Evolutionary conservation across 2,329 filamentous ascomycete species (phyloP), one percentile per base, ranked within the genome.

Genomic region (Epichloe coenophiala): DNA sequence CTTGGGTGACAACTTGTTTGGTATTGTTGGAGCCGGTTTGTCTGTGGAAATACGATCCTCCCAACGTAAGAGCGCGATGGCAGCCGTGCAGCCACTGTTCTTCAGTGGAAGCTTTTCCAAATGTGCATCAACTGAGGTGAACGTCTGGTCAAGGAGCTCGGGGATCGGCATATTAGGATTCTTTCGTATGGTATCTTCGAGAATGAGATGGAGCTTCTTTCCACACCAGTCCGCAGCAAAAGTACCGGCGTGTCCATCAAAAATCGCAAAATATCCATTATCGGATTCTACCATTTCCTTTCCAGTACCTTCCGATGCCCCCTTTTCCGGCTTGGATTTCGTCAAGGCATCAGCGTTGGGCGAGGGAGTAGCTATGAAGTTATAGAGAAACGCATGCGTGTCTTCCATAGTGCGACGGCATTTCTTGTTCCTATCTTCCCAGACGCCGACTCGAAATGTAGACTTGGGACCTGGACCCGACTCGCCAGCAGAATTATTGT

Each of bases 341-440:
- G 65, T 67, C 50, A 64, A 54, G 39, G 58, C 54, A 44, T 80
- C 76, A 5, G 55, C 55, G 13, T 65, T 58, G 45, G 83, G 82
- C 3, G 85, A 81, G 0, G 89, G 88, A 2, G 88, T 95, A 57
- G 88, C 88, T 33, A 97, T 71, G 65, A 97, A 98, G 68, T 98
- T 96, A 77, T 98, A 98, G 41, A 98, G 76, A 67, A 96, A 98
- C 48, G 93, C 88, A 71, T 98, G 93, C 4, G 93, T 98, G 65
- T 98, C 93, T 71, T 98, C 93, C 93, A 98, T 98, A n/a, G 93
- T 97, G 52, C 93, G 83, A 57, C 93, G 84, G 68, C 93, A 98
- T 75, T 96, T 97, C 72, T 90, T 94, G 73, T 98, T 98, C 67
- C 86, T 87, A 66, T 98, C 93, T 70, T 98, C 93, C 69, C 91